Evolutionary conservation across 352 stramenopile species (phyloP).

Genomic region (Thalassiosira mediterranea): DNA sequence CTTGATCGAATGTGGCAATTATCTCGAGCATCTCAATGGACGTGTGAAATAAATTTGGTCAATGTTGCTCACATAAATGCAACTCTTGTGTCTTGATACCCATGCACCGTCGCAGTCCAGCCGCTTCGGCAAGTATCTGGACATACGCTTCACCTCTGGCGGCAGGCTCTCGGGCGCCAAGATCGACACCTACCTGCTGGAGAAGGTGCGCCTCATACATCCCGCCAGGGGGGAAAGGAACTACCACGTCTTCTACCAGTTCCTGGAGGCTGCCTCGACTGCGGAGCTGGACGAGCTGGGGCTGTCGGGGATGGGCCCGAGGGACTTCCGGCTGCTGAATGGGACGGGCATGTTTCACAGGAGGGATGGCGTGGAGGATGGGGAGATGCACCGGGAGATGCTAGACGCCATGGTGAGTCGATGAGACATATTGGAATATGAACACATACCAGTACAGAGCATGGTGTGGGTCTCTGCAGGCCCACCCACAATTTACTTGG

Average conservation of each 20-base stretch:
- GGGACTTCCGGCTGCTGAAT: constrained; percentile 90
- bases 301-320: constrained; percentile 80
- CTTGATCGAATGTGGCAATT: no score
- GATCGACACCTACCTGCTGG: constrained; percentile 89
- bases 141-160: constrained; percentile 86
- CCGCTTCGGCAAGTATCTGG: constrained; percentile 94
- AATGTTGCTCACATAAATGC: no score
- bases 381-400: constrained; percentile 61
- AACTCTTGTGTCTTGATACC: no score
- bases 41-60: no score
- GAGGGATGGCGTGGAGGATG: constrained; percentile 54
- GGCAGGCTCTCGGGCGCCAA: constrained; percentile 67
- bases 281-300: constrained; percentile 79
- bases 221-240: constrained; percentile 89
- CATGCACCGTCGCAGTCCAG: no score
- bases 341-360: constrained; percentile 69
- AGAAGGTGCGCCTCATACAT: constrained; percentile 93
- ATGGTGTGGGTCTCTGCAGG: no score
- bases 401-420: constrained; percentile 48
- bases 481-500: no score
- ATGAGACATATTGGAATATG: no score
- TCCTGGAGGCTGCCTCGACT: constrained; percentile 86
- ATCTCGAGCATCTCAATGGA: no score
- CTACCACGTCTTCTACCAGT: constrained; percentile 97
- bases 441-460: no score